Conservation (phyloP, 495 filamentous ascomycete genomes). For the Physcia stellaris region DNA sequence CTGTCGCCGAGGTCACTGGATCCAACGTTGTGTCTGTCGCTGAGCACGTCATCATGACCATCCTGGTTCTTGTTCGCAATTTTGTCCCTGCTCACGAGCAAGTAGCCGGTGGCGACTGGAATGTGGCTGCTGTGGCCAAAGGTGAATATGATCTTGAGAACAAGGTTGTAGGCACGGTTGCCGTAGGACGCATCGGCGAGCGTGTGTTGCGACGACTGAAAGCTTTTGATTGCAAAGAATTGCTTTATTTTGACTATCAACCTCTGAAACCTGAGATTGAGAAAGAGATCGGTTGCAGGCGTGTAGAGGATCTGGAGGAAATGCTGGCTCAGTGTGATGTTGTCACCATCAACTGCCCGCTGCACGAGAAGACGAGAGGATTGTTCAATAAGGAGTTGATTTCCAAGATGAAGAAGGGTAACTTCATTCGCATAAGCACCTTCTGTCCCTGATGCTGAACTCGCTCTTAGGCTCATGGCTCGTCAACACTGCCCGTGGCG, state of each 20-base stretch:
- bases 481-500: constrained; percentile 95
- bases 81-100: constrained; percentile 95
- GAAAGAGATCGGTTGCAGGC: constrained; percentile 90
- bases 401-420: constrained; percentile 96
- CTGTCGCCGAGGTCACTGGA: constrained; percentile 92
- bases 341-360: constrained; percentile 98
- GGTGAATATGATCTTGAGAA: constrained; percentile 93
- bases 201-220: constrained; percentile 90
- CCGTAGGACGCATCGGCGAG: constrained; percentile 95
- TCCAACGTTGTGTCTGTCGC: constrained; percentile 84
- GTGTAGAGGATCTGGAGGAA: constrained; percentile 81
- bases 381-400: constrained; percentile 99
- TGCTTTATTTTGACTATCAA: constrained; percentile 99
- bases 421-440: constrained; percentile 12
- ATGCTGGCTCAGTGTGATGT: constrained; percentile 93
- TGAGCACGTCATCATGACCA: constrained; percentile 97
- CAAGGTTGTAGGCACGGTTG: constrained; percentile 97
- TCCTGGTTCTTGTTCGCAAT: constrained; percentile 91
- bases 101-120: constrained; percentile 78
- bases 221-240: constrained; percentile 98
- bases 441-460: not conserved
- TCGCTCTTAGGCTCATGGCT: constrained; percentile 63
- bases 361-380: constrained; percentile 93
- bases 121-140: constrained; percentile 92
- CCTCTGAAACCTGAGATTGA: constrained; percentile 75